phyloP scores from a whole-genome alignment of 345 rosid species.

The Erucastrum elatum region DNA sequence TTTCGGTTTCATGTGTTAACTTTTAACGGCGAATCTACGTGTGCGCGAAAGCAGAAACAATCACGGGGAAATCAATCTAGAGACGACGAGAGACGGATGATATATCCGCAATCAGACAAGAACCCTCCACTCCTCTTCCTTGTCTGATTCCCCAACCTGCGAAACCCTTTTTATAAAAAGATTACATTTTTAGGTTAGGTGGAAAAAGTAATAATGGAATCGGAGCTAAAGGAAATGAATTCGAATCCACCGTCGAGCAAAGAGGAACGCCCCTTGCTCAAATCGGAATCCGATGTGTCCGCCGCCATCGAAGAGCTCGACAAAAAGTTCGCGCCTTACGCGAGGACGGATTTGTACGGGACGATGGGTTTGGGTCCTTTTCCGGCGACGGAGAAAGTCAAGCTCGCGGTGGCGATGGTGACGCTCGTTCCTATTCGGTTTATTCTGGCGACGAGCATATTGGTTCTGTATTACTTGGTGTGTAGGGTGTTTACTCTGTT shows the following conservation, averaged over 20 bases:
- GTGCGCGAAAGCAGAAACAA: conserved; percentile 32
- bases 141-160: conserved; percentile 6
- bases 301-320: conserved; percentile 67
- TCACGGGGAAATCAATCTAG: conserved; percentile 28
- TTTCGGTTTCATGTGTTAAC: conserved; percentile 6
- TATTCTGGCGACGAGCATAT: conserved; percentile 48
- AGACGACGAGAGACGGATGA: conserved; percentile 29
- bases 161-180: not conserved
- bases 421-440: conserved; percentile 78
- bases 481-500: conserved; percentile 83
- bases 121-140: conserved; percentile 13
- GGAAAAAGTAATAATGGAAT: conserved; percentile 46
- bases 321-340: conserved; percentile 85
- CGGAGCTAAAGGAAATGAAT: conserved; percentile 60
- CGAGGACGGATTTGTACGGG: conserved; percentile 79
- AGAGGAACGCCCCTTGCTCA: conserved; percentile 83
- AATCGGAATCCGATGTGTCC: conserved; percentile 44
- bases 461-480: conserved; percentile 71
- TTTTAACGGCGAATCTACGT: conserved; percentile 39
- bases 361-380: conserved; percentile 86
- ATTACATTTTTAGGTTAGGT: conserved; percentile 11
- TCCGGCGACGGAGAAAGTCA: conserved; percentile 62
- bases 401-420: conserved; percentile 56
- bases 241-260: conserved; percentile 47
- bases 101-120: conserved; percentile 34